Percentiles rank a stretch among this genome's conserved stretches.
phyloP scores from a whole-genome alignment of 257 asterid species.

The Solanum chmielewskii region DNA sequence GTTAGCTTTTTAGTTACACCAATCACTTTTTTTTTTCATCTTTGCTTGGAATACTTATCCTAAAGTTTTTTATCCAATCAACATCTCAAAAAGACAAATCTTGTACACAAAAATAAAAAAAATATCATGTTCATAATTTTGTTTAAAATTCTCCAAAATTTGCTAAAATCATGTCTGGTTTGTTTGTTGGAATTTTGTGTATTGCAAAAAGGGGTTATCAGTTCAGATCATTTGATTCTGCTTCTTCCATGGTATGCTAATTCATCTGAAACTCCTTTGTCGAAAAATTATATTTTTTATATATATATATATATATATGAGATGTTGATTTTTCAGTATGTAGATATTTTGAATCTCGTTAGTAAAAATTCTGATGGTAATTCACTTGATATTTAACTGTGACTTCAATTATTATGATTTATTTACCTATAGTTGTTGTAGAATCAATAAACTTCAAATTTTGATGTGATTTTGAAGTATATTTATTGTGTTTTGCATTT shows the following conservation, averaged over 20 bases:
- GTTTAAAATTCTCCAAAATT: neutral
- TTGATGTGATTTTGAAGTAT: neutral
- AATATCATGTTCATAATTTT: neutral
- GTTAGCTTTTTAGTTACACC: neutral
- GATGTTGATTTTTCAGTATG: neutral
- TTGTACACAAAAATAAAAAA: neutral
- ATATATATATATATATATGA: neutral
- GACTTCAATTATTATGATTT: neutral
- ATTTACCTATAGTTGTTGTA: too few relatives aligned
- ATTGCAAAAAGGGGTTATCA: conserved; percentile 47
- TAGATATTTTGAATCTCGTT: neutral
- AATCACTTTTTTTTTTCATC: neutral
- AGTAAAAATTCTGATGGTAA: neutral
- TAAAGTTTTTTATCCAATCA: too few relatives aligned
- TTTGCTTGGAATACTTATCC: neutral
- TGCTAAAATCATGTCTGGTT: conserved; percentile 33
- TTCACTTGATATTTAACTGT: neutral
- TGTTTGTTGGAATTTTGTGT: conserved; percentile 49
- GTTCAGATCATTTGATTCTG: conserved; percentile 8
- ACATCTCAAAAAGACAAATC: neutral
- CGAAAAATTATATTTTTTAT: conserved; percentile 3
- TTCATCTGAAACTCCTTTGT: neutral
- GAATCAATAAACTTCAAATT: neutral
- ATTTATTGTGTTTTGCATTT: neutral
- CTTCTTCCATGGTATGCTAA: neutral